Percentiles rank a stretch among this genome's conserved stretches.
Conservation (phyloP, 108 stramenopile species). For the Nitzschia palea region DNA sequence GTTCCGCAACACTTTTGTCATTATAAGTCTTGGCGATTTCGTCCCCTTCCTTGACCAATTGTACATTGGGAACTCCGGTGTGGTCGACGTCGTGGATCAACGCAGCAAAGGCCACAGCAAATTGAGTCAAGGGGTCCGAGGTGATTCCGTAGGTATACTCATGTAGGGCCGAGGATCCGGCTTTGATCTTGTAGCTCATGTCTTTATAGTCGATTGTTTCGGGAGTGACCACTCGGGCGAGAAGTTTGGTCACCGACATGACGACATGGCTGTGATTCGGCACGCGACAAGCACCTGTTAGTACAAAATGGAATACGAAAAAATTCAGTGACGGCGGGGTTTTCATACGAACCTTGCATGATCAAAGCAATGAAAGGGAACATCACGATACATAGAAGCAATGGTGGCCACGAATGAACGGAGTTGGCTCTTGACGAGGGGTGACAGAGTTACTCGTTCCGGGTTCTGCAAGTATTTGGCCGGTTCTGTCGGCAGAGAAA, state of each 20-base stretch:
- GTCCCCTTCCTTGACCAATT: conserved; percentile 15
- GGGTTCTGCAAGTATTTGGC: neutral
- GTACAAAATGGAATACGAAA: neutral
- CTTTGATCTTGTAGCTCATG: conserved; percentile 15
- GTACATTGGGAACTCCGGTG: conserved; percentile 28
- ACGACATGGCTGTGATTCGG: conserved; percentile 7
- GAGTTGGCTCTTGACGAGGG: conserved; percentile 10
- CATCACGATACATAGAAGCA: conserved; percentile 43
- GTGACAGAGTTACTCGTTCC: neutral
- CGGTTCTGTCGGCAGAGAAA: conserved; percentile 15
- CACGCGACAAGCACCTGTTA: neutral
- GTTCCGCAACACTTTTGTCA: conserved; percentile 29
- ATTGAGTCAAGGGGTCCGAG: conserved; percentile 18
- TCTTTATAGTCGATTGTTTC: neutral
- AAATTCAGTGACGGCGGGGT: neutral
- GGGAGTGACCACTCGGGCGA: conserved; percentile 7
- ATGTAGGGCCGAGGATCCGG: conserved; percentile 9
- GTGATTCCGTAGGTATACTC: conserved; percentile 27
- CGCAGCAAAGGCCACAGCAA: conserved; percentile 20
- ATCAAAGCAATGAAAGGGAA: conserved; percentile 67
- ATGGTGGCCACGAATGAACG: conserved; percentile 24
- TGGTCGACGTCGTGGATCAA: conserved; percentile 35
- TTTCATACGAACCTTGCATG: conserved; percentile 53
- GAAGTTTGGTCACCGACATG: conserved; percentile 14
- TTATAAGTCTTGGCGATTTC: conserved; percentile 20